Conservation (phyloP, 495 filamentous ascomycete species). For the Penicillium bialowiezense region DNA sequence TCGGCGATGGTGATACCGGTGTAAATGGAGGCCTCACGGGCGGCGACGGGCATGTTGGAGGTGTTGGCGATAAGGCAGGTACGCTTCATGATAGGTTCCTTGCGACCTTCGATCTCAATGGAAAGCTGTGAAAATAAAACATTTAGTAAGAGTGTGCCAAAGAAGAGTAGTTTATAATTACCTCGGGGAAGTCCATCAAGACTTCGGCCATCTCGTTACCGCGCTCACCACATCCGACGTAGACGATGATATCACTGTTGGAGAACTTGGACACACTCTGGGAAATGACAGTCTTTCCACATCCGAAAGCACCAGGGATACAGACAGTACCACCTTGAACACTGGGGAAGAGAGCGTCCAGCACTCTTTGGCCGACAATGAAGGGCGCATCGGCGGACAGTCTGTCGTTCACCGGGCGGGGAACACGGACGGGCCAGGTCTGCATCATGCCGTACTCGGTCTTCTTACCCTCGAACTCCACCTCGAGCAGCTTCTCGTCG, state of each 20-base stretch:
- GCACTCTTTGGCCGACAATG: conserved; percentile 92
- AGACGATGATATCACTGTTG: conserved; percentile 98
- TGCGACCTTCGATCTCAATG: conserved; percentile 84
- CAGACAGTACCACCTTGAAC: conserved; percentile 97
- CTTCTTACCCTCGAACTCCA: conserved; percentile 97
- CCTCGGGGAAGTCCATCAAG: conserved; percentile 97
- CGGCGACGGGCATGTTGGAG: conserved; percentile 99
- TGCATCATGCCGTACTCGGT: conserved; percentile 96
- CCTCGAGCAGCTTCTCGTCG: conserved; percentile 88
- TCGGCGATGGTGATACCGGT: conserved; percentile 97
- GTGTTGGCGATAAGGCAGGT: conserved; percentile 98
- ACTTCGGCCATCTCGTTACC: conserved; percentile 99
- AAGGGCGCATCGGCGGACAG: conserved; percentile 83
- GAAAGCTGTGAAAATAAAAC: conserved; percentile 56
- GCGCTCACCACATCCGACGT: conserved; percentile 97
- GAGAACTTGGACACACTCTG: conserved; percentile 99
- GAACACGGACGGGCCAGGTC: conserved; percentile 97
- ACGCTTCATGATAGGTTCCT: conserved; percentile 99
- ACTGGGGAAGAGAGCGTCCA: conserved; percentile 96
- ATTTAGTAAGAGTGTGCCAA: not conserved
- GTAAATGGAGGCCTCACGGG: conserved; percentile 98
- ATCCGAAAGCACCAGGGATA: conserved; percentile 98
- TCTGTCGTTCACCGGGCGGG: conserved; percentile 86
- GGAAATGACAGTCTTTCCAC: conserved; percentile 98
- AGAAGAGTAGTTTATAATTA: conserved; percentile 20